Evolutionary conservation across 139 green algal genomes (phyloP).

Genomic region (Asterochloris sp.): DNA sequence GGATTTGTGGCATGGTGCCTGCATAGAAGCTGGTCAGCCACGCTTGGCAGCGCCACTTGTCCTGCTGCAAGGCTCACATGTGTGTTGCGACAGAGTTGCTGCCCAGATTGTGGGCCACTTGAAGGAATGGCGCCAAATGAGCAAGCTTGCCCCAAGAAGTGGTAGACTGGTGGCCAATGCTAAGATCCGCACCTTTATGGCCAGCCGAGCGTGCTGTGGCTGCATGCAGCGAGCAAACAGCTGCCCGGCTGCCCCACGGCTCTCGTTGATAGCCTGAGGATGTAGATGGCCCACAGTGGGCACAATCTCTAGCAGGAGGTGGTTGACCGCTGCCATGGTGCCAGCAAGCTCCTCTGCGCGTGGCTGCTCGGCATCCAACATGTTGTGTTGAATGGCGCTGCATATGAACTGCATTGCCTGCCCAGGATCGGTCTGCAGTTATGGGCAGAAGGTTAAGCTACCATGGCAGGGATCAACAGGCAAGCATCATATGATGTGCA

Average conservation of each 20-base stretch:
- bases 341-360: background rate
- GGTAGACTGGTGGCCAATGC: background rate
- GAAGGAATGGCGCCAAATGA: too few relatives aligned
- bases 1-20: too few relatives aligned
- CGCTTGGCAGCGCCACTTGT: too few relatives aligned
- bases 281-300: background rate
- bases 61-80: too few relatives aligned
- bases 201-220: background rate
- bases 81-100: too few relatives aligned
- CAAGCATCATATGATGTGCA: background rate
- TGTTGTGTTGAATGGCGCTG: background rate
- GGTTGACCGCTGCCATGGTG: background rate
- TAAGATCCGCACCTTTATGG: constrained; percentile 8
- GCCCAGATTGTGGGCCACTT: too few relatives aligned
- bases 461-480: background rate
- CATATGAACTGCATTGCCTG: constrained; percentile 3
- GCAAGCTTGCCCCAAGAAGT: background rate
- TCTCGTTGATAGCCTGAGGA: background rate
- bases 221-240: background rate
- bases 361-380: background rate
- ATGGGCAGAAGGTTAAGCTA: background rate
- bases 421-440: background rate
- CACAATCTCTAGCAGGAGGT: constrained; percentile 7
- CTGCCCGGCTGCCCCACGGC: background rate
- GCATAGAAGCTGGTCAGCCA: too few relatives aligned